phyloP scores from a whole-genome alignment of 1,284 basidiomycete genomes.

The Takashimella koratensis region DNA sequence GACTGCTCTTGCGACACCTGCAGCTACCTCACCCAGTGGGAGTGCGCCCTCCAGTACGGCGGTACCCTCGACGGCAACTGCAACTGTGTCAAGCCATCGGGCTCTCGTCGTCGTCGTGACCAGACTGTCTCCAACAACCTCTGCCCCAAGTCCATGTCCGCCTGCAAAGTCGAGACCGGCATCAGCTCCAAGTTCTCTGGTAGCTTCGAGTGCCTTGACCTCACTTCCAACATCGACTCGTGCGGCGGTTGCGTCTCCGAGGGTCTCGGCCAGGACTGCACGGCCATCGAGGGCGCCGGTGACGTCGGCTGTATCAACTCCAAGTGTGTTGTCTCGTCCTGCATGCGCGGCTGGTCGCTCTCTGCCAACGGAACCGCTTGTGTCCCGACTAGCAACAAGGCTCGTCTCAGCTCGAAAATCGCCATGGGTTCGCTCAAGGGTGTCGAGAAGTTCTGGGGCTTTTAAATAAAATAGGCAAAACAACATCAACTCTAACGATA shows the following conservation, averaged over 20 bases:
- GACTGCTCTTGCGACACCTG: constrained; percentile 13
- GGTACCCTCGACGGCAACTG: constrained; percentile 12
- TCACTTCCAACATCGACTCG: constrained; percentile 17
- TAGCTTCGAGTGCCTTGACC: constrained; percentile 21
- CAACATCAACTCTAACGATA: background rate
- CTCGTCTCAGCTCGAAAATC: background rate
- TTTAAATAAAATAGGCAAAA: background rate
- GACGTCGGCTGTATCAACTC: constrained; percentile 16
- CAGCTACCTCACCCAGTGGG: constrained; percentile 12
- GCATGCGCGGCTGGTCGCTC: constrained; percentile 9
- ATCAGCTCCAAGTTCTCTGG: background rate
- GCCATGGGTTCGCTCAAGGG: background rate
- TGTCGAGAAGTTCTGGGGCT: background rate
- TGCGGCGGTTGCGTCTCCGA: constrained; percentile 66
- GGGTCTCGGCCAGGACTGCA: constrained; percentile 64
- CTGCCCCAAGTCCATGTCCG: constrained; percentile 7
- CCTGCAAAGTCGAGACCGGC: constrained; percentile 8
- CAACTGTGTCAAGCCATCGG: constrained; percentile 13
- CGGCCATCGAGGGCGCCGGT: constrained; percentile 56
- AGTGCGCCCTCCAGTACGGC: constrained; percentile 7
- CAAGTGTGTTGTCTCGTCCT: constrained; percentile 15
- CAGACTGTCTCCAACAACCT: background rate
- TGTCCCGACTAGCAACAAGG: background rate
- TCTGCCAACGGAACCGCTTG: constrained; percentile 5
- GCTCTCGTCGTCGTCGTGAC: constrained; percentile 2